A percentile compares a stretch with the other conserved stretches of the same genome.
Evolutionary conservation across 805 yeast genomes (phyloP).

Genomic region (Wickerhamiella musiphila): DNA sequence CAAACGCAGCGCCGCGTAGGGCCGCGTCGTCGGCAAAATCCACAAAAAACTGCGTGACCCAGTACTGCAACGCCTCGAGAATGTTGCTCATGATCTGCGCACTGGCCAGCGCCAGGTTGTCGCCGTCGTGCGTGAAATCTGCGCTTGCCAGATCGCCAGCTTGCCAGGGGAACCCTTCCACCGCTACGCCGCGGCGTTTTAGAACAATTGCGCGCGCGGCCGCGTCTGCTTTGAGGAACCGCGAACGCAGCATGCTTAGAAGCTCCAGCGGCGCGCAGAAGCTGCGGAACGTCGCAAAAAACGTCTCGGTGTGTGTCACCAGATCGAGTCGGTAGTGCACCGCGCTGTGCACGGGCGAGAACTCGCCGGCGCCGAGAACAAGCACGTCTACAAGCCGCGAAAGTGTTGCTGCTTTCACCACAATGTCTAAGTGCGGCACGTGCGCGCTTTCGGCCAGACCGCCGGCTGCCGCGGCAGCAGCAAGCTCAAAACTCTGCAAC

Average conservation of each 20-base stretch:
- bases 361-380: conserved; percentile 52
- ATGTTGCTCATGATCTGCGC: conserved; percentile 71
- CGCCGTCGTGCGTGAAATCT: conserved; percentile 16
- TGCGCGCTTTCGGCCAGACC: conserved; percentile 4
- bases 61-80: conserved; percentile 52
- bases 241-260: conserved; percentile 32
- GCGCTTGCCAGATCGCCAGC: too few relatives aligned
- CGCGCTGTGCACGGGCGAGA: conserved; percentile 19
- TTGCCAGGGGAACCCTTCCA: conserved; percentile 15
- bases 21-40: conserved; percentile 56
- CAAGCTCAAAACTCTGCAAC: conserved; percentile 8
- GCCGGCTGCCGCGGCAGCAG: conserved; percentile 14
- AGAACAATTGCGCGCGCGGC: conserved; percentile 39
- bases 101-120: conserved; percentile 26
- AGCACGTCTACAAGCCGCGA: conserved; percentile 66
- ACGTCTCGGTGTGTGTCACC: conserved; percentile 45
- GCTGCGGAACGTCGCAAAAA: conserved; percentile 51
- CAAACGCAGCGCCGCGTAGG: conserved; percentile 30
- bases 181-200: conserved; percentile 3
- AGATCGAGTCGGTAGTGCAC: conserved; percentile 38
- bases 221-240: conserved; percentile 45
- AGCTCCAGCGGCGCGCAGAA: conserved; percentile 41
- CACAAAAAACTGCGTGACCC: conserved; percentile 54
- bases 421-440: conserved; percentile 17
- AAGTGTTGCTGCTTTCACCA: conserved; percentile 49